Conservation (phyloP, 2,329 filamentous ascomycete species). For the Lasiodiplodia theobromae region DNA sequence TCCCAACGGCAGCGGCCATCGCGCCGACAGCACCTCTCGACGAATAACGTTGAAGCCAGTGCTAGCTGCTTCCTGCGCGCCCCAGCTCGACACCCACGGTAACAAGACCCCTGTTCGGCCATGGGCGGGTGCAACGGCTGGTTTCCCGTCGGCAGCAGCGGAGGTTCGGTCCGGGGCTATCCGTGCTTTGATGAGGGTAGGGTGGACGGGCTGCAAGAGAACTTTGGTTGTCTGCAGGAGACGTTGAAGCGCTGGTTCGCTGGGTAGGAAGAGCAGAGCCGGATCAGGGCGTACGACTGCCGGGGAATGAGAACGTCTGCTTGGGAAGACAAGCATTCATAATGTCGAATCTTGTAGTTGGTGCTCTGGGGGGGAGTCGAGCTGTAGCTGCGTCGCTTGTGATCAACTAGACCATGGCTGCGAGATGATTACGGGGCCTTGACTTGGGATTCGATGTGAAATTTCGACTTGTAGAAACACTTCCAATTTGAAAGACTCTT, state of each 20-base stretch:
- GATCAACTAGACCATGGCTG: not conserved
- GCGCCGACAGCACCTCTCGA: constrained; percentile 39
- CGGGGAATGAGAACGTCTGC: constrained; percentile 34
- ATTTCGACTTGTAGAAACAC: not conserved
- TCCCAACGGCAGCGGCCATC: constrained; percentile 41
- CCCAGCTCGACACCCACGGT: constrained; percentile 35
- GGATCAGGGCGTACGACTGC: constrained; percentile 36
- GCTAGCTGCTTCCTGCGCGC: constrained; percentile 39
- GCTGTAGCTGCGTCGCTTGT: not conserved
- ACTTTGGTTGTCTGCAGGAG: constrained; percentile 48
- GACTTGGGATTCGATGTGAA: not conserved
- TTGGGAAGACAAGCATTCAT: not conserved
- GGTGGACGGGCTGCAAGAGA: constrained; percentile 43
- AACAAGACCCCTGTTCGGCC: constrained; percentile 43
- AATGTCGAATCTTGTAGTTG: no score
- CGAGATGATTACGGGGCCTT: not conserved
- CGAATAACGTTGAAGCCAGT: constrained; percentile 46
- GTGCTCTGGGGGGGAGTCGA: not conserved
- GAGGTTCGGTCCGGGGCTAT: constrained; percentile 40
- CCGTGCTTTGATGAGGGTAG: constrained; percentile 41
- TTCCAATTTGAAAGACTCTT: not conserved
- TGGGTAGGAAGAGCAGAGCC: constrained; percentile 41
- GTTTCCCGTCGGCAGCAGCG: constrained; percentile 41
- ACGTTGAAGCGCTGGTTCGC: constrained; percentile 48
- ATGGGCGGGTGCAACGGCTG: constrained; percentile 49